Conservation (phyloP, 371 early-diverging fungal species). For the Saksenaea vasiformis region DNA sequence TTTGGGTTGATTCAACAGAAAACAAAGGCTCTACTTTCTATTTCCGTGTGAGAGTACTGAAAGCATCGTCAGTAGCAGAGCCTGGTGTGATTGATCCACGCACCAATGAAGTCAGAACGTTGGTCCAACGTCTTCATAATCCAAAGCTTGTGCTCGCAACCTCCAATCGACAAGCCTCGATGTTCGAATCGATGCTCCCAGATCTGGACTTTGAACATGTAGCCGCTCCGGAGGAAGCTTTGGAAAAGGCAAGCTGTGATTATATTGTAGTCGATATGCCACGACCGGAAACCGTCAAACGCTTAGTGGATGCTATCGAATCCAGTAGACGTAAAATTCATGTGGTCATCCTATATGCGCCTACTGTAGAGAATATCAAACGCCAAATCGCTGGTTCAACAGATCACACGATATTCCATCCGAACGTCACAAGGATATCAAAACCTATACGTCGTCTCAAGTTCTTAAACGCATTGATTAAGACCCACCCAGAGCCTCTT, state of each 20-base stretch:
- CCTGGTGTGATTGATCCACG: constrained; percentile 30
- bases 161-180: constrained; percentile 19
- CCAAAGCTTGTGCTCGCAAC: constrained; percentile 42
- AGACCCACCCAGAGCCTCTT: constrained; percentile 4
- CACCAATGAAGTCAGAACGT: constrained; percentile 16
- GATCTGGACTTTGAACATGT: constrained; percentile 16
- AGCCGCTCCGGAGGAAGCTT: constrained; percentile 14
- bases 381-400: constrained; percentile 17
- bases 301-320: constrained; percentile 21
- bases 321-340: constrained; percentile 16
- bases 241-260: constrained; percentile 21
- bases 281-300: constrained; percentile 15
- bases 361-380: constrained; percentile 34
- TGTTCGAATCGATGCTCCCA: constrained; percentile 34
- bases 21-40: constrained; percentile 57
- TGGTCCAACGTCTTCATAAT: constrained; percentile 25
- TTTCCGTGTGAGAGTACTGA: constrained; percentile 46
- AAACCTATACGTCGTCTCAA: constrained; percentile 56
- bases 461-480: constrained; percentile 33
- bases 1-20: constrained; percentile 49
- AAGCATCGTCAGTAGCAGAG: constrained; percentile 30
- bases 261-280: constrained; percentile 39
- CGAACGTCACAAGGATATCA: constrained; percentile 47
- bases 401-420: constrained; percentile 24
- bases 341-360: constrained; percentile 35